Percentiles rank a stretch among this genome's conserved stretches.
Conservation (phyloP, 2,329 filamentous ascomycete genomes). For the Trichophyton simii region DNA sequence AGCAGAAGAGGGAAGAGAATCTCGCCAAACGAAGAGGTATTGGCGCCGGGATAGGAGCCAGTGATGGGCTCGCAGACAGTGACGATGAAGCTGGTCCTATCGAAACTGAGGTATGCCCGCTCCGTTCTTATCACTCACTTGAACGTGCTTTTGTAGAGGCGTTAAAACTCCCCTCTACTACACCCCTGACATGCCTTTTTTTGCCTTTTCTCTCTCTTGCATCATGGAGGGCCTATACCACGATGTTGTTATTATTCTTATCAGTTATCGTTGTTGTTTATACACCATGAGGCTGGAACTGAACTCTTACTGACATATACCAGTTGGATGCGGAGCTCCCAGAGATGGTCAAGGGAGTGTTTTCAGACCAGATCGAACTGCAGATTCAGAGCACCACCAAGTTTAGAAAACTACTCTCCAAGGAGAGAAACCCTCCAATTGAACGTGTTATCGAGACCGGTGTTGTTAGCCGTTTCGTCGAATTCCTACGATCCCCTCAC, state of each 20-base stretch:
- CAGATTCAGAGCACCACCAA: slow-evolving; percentile 97
- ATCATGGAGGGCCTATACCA: not conserved
- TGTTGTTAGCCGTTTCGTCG: slow-evolving; percentile 92
- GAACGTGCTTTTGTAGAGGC: not conserved
- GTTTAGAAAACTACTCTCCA: slow-evolving; percentile 94
- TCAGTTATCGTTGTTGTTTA: not conserved
- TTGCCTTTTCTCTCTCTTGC: too few species aligned
- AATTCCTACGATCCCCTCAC: slow-evolving; percentile 94
- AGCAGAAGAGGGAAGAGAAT: slow-evolving; percentile 97
- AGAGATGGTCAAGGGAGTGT: slow-evolving; percentile 94
- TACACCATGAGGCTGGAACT: too few species aligned
- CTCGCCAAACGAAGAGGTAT: slow-evolving; percentile 96
- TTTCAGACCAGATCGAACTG: slow-evolving; percentile 95
- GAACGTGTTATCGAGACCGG: slow-evolving; percentile 99
- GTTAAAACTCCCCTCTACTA: not conserved
- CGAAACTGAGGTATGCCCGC: slow-evolving; percentile 79
- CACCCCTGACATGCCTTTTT: not conserved
- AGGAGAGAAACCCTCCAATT: slow-evolving; percentile 97
- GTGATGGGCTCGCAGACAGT: slow-evolving; percentile 74
- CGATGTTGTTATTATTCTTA: not conserved
- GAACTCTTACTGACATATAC: not conserved
- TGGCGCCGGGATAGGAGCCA: slow-evolving; percentile 46
- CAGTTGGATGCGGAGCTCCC: slow-evolving; percentile 96
- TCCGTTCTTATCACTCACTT: not conserved
- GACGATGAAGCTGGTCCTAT: slow-evolving; percentile 93